These are phyloP conservation scores for Bocquillonia castaneifolia DNA, from an alignment of 441 rosid species.

Conservation along the genomic window DNA sequence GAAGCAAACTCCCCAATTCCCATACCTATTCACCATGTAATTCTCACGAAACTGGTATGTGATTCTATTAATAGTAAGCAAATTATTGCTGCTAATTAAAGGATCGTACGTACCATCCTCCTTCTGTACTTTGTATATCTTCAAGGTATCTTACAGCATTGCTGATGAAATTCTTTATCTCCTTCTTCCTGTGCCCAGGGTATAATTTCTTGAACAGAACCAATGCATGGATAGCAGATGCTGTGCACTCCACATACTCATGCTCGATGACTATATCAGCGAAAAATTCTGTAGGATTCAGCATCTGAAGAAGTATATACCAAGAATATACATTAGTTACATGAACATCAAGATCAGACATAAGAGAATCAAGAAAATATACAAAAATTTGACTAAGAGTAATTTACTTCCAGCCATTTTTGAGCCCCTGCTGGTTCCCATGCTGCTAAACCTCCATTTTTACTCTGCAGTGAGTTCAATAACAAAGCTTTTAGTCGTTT, in stretches of 20 bases:
- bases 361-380: background rate
- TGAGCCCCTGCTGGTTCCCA: constrained; percentile 76
- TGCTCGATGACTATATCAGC: constrained; percentile 49
- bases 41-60: too few relatives aligned
- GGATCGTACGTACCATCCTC: constrained; percentile 39
- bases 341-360: background rate
- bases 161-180: constrained; percentile 38
- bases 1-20: constrained; percentile 68
- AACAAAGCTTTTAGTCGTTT: background rate
- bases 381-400: background rate
- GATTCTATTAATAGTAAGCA: too few relatives aligned
- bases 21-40: too few relatives aligned
- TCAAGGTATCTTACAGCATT: constrained; percentile 38
- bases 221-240: constrained; percentile 46
- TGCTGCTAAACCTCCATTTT: constrained; percentile 63
- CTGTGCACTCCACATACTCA: constrained; percentile 56
- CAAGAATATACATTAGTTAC: background rate
- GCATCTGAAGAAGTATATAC: constrained; percentile 28
- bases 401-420: constrained; percentile 62
- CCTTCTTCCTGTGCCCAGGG: constrained; percentile 42
- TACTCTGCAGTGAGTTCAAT: constrained; percentile 38
- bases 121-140: constrained; percentile 43
- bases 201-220: constrained; percentile 39
- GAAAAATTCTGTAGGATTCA: constrained; percentile 49
- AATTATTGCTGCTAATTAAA: too few relatives aligned